phyloP scores from a whole-genome alignment of 2,329 filamentous ascomycete genomes.

The Talaromyces pinophilus region DNA sequence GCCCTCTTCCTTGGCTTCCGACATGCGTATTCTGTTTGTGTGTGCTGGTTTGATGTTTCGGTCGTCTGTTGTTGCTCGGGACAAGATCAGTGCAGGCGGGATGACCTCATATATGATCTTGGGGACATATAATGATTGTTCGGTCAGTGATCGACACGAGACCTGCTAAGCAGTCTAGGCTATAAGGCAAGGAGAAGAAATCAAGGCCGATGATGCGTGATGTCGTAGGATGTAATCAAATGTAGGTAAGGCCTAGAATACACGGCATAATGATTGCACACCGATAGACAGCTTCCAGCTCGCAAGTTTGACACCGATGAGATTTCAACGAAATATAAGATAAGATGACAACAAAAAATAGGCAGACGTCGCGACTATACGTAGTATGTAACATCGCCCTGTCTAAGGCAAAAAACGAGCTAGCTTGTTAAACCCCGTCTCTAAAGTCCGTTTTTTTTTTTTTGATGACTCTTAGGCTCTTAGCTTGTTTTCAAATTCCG shows the following conservation, averaged over 20 bases:
- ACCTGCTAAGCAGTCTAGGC: not conserved
- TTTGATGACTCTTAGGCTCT: not conserved
- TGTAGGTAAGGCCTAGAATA: not conserved
- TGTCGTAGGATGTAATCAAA: not conserved
- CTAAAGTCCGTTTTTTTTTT: not conserved
- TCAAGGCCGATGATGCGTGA: not conserved
- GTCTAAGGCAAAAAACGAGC: not conserved
- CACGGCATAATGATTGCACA: not conserved
- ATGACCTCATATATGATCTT: slow-evolving; percentile 4
- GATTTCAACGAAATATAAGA: not conserved
- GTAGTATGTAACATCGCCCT: not conserved
- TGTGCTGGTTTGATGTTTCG: not conserved
- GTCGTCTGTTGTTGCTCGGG: not conserved
- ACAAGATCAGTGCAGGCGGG: not conserved
- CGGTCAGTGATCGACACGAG: not conserved
- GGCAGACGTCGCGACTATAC: not conserved
- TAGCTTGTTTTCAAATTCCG: not conserved
- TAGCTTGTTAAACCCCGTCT: not conserved
- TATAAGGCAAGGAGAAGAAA: not conserved
- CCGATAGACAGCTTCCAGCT: not conserved
- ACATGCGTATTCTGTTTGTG: slow-evolving; percentile 3
- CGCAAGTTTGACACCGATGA: not conserved
- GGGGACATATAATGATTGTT: not conserved
- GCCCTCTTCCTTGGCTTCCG: slow-evolving; percentile 23
- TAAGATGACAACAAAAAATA: not conserved